Evolutionary conservation across 805 yeast genomes (phyloP).

Genomic region (Lipomyces mesembrius): DNA sequence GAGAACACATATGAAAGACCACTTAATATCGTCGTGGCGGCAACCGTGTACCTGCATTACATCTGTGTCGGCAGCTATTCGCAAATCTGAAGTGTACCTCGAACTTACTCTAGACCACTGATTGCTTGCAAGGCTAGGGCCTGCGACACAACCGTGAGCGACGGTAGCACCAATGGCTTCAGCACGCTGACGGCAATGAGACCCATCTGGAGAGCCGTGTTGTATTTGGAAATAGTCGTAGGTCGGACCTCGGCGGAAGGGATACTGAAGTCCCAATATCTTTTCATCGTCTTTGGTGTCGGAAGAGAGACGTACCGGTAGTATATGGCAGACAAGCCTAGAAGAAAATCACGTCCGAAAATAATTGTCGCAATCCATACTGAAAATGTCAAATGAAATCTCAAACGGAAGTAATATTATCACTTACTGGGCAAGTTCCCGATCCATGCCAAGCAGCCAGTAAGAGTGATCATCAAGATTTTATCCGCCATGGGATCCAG

Average conservation of each 20-base stretch:
- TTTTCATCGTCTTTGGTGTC: slow-evolving; percentile 68
- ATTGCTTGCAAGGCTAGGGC: slow-evolving; percentile 39
- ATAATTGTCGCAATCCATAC: slow-evolving; percentile 67
- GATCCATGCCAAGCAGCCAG: slow-evolving; percentile 71
- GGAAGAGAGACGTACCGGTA: slow-evolving; percentile 76
- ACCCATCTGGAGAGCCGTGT: slow-evolving; percentile 91
- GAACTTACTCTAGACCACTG: slow-evolving; percentile 30
- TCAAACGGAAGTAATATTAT: neutral
- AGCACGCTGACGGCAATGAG: slow-evolving; percentile 71
- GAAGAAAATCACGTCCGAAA: slow-evolving; percentile 78
- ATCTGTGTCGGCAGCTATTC: slow-evolving; percentile 31
- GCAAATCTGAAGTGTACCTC: neutral
- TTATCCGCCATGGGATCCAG: slow-evolving; percentile 97
- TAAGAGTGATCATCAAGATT: slow-evolving; percentile 81
- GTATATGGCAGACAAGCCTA: slow-evolving; percentile 73
- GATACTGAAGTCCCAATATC: slow-evolving; percentile 78
- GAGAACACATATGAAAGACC: slow-evolving; percentile 78
- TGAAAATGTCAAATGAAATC: neutral
- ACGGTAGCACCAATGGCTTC: slow-evolving; percentile 54
- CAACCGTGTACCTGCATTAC: slow-evolving; percentile 59
- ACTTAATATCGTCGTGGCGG: slow-evolving; percentile 72
- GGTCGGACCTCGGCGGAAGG: slow-evolving; percentile 90
- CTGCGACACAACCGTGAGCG: slow-evolving; percentile 45
- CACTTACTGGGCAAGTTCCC: slow-evolving; percentile 63
- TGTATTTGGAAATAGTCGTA: slow-evolving; percentile 63